Conservation (phyloP, 2,329 filamentous ascomycete species). For the Trichoderma sp. region DNA sequence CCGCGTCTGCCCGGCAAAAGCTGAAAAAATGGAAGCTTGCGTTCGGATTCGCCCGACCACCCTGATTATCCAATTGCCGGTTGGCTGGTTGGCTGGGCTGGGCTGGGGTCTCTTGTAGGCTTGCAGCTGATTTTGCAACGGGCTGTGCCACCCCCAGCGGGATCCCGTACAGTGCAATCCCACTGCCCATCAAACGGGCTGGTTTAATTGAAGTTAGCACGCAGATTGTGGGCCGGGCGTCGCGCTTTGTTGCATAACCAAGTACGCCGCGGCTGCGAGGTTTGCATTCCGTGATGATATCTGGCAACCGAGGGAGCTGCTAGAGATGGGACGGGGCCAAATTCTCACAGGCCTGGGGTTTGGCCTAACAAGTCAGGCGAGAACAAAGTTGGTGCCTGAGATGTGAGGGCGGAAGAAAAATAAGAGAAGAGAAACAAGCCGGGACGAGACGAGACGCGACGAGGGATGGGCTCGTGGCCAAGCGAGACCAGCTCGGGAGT, state of each 20-base stretch:
- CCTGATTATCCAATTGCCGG: constrained; percentile 6
- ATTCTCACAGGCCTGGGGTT: constrained; percentile 8
- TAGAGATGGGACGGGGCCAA: background rate
- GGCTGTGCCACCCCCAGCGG: constrained; percentile 8
- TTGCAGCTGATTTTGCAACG: background rate
- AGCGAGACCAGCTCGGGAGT: background rate
- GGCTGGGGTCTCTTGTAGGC: background rate
- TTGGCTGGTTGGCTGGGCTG: background rate
- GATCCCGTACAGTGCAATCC: constrained; percentile 11
- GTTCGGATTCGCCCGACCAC: background rate
- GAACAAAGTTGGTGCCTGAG: background rate
- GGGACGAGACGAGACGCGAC: background rate
- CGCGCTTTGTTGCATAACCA: background rate
- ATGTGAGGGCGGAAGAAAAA: background rate
- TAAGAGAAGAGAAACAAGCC: background rate
- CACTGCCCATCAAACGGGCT: background rate
- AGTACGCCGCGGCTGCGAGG: background rate
- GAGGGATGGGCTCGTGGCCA: background rate
- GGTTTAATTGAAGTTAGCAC: background rate
- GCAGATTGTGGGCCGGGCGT: background rate
- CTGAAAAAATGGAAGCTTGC: background rate
- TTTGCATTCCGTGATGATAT: background rate
- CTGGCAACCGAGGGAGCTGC: background rate
- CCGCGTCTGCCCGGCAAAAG: background rate
- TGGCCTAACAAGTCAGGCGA: constrained; percentile 10